phyloP scores from a whole-genome alignment of 2,329 filamentous ascomycete genomes.

The Exserohilum rostratum region DNA sequence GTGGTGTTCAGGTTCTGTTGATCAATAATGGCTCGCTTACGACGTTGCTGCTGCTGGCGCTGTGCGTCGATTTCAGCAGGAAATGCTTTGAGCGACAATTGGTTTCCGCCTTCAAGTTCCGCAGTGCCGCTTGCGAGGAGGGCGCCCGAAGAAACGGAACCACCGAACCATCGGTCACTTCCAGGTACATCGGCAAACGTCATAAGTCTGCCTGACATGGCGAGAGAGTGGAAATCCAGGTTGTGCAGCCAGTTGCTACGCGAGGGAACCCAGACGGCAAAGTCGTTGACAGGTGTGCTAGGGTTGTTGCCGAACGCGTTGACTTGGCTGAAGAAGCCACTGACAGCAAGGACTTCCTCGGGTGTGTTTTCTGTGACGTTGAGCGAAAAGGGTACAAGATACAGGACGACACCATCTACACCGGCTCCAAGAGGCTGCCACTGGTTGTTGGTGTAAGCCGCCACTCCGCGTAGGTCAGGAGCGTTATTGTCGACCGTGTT shows the following conservation, averaged over 20 bases:
- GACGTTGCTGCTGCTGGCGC: conserved; percentile 32
- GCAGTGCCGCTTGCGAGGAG: conserved; percentile 75
- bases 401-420: conserved; percentile 77
- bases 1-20: conserved; percentile 58
- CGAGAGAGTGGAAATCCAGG: conserved; percentile 65
- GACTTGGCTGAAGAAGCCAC: conserved; percentile 77
- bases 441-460: conserved; percentile 70
- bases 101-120: conserved; percentile 57
- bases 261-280: conserved; percentile 92
- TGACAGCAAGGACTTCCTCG: conserved; percentile 79
- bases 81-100: conserved; percentile 55
- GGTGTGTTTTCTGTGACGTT: conserved; percentile 73
- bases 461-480: conserved; percentile 75
- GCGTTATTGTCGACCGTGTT: conserved; percentile 68
- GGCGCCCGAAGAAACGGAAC: conserved; percentile 79
- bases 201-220: conserved; percentile 74
- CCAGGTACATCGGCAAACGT: conserved; percentile 70
- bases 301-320: conserved; percentile 69
- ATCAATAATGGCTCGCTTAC: conserved; percentile 52
- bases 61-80: conserved; percentile 33
- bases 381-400: conserved; percentile 76
- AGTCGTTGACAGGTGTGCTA: conserved; percentile 69
- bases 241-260: conserved; percentile 87
- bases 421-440: conserved; percentile 86
- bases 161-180: conserved; percentile 72